Percentiles rank a stretch among this genome's conserved stretches.
These are phyloP conservation scores for Millerozyma miso DNA, from an alignment of 805 yeast genomes.

Conservation along the genomic window DNA sequence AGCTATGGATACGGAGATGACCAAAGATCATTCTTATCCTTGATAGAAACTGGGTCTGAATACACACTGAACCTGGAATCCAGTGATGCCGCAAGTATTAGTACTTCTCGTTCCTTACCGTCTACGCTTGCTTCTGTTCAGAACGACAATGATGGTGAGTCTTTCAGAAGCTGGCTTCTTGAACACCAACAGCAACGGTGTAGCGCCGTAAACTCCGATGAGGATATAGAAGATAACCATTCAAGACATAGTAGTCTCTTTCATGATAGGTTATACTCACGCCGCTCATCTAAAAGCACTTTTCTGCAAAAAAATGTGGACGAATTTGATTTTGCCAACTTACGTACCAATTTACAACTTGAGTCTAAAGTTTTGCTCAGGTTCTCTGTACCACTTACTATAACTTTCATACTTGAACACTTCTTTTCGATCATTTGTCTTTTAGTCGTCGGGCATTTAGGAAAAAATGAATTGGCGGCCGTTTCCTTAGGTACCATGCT, in stretches of 20 bases:
- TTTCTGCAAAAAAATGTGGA: conserved; percentile 15
- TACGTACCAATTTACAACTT: conserved; percentile 21
- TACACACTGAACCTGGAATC: conserved; percentile 20
- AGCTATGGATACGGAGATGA: conserved; percentile 42
- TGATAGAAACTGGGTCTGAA: conserved; percentile 33
- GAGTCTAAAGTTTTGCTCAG: conserved; percentile 27
- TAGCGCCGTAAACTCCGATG: conserved; percentile 13
- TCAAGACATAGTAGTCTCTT: conserved; percentile 4
- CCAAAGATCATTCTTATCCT: conserved; percentile 40
- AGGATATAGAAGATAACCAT: conserved; percentile 10
- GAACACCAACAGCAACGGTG: conserved; percentile 40
- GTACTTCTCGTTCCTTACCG: conserved; percentile 39
- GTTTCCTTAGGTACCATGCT: conserved; percentile 44
- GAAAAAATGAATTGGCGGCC: conserved; percentile 43
- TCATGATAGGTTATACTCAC: conserved; percentile 1
- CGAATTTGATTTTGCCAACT: conserved; percentile 23
- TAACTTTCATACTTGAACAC: conserved; percentile 42
- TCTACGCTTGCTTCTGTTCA: conserved; percentile 35
- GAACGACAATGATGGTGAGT: conserved; percentile 33
- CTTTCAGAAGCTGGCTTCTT: conserved; percentile 40
- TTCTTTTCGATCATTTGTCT: conserved; percentile 40
- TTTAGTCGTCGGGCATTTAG: conserved; percentile 43
- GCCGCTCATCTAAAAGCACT: conserved; percentile 4
- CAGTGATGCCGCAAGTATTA: conserved; percentile 39
- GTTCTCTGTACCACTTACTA: conserved; percentile 36